phyloP scores from a whole-genome alignment of 75 land plant genomes.

The Pinus albicaulis region DNA sequence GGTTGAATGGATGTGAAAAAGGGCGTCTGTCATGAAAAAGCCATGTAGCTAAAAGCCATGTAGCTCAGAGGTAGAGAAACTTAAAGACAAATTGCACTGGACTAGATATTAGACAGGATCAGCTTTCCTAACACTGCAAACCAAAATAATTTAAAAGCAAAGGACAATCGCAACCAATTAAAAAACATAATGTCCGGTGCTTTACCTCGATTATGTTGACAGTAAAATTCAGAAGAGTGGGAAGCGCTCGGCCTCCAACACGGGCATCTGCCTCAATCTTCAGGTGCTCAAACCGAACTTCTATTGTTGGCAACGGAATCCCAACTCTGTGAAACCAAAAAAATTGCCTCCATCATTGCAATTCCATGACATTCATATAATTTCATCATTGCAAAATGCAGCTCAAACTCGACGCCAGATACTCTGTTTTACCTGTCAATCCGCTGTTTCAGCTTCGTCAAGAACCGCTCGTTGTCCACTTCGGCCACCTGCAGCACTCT shows the following conservation, averaged over 20 bases:
- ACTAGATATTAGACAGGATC: background rate
- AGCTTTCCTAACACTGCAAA: background rate
- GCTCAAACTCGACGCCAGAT: background rate
- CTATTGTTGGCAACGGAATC: slow-evolving; percentile 68
- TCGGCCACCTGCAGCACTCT: slow-evolving; percentile 26
- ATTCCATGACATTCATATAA: background rate
- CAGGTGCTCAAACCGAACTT: slow-evolving; percentile 75
- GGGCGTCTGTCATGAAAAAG: background rate
- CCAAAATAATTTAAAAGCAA: background rate
- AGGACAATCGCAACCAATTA: background rate
- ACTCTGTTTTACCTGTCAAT: slow-evolving; percentile 29
- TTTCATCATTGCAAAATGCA: background rate
- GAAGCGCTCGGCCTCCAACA: slow-evolving; percentile 67
- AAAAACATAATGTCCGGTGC: background rate
- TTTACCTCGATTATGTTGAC: slow-evolving; percentile 48
- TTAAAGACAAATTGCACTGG: background rate
- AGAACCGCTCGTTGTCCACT: slow-evolving; percentile 33
- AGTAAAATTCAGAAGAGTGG: slow-evolving; percentile 54
- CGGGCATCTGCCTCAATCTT: slow-evolving; percentile 48
- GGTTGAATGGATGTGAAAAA: no score
- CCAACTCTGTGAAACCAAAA: slow-evolving; percentile 53
- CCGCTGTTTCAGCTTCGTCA: slow-evolving; percentile 25
- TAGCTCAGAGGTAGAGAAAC: background rate
- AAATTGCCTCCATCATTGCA: background rate
- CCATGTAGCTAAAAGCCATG: no score